phyloP scores from a whole-genome alignment of 352 stramenopile species.

The Pythium volutum region DNA sequence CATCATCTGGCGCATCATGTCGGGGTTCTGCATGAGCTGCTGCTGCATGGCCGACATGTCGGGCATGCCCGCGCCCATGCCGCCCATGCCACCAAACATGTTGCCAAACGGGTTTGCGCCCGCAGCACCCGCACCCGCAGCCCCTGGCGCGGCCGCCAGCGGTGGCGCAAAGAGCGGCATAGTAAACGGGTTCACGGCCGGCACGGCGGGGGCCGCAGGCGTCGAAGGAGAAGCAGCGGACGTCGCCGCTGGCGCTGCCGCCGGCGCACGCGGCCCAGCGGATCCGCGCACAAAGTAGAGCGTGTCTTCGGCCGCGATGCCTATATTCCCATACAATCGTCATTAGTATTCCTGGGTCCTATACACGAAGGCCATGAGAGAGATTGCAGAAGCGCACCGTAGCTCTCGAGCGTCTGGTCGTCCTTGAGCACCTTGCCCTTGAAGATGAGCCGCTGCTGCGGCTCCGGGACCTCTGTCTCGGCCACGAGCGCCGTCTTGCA shows the following conservation, averaged over 20 bases:
- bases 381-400: conserved; percentile 38
- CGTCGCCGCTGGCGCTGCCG: conserved; percentile 24
- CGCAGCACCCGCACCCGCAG: conserved; percentile 3
- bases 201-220: conserved; percentile 11
- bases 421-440: conserved; percentile 92
- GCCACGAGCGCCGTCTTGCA: conserved; percentile 78
- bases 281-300: conserved; percentile 86
- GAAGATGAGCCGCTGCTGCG: conserved; percentile 86
- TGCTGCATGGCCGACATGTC: conserved; percentile 84
- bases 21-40: conserved; percentile 86
- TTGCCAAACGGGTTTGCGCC: conserved; percentile 58
- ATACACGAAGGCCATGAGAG: no score
- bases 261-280: conserved; percentile 26
- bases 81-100: conserved; percentile 46
- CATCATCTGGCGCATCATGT: conserved; percentile 89
- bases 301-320: conserved; percentile 74
- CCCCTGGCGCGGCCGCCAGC: not conserved
- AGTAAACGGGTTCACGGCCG: conserved; percentile 44
- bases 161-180: conserved; percentile 46
- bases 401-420: conserved; percentile 78
- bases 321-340: conserved; percentile 28
- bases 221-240: conserved; percentile 22
- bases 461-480: conserved; percentile 61
- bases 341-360: no score
- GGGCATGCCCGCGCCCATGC: conserved; percentile 31